These are phyloP conservation scores for Nakaseomyces kungkrabaensis DNA, from an alignment of 1,139 yeast genomes.

Conservation along the genomic window DNA sequence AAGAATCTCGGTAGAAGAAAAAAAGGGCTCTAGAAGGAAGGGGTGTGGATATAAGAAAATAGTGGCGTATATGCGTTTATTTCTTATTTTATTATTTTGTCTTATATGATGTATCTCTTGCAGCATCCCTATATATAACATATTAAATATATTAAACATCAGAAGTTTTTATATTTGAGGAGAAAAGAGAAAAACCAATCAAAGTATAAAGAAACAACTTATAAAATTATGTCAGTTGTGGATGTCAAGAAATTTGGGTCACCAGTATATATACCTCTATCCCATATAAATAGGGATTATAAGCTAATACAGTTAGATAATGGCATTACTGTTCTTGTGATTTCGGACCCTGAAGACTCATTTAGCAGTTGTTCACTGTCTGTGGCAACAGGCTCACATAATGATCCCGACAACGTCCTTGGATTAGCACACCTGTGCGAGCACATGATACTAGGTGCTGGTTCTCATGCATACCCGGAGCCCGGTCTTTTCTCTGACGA, in stretches of 20 bases:
- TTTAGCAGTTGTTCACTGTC: conserved; percentile 41
- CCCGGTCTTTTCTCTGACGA: conserved; percentile 38
- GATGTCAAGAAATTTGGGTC: conserved; percentile 24
- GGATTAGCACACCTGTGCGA: conserved; percentile 73
- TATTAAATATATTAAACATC: no score
- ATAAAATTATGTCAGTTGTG: conserved; percentile 12
- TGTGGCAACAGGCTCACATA: conserved; percentile 53
- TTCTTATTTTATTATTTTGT: no score
- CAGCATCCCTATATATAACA: no score
- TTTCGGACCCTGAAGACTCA: conserved; percentile 48
- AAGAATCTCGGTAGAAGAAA: no score
- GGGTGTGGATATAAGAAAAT: no score
- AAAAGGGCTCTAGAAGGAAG: no score
- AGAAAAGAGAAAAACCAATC: neutral
- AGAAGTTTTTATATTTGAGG: no score
- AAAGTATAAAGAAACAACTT: neutral
- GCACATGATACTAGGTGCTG: conserved; percentile 48
- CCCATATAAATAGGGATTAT: conserved; percentile 32
- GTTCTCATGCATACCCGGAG: conserved; percentile 45
- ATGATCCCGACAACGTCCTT: conserved; percentile 44
- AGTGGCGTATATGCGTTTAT: no score
- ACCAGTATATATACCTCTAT: conserved; percentile 32
- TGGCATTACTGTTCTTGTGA: conserved; percentile 42
- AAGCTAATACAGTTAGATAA: conserved; percentile 41
- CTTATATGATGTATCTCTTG: no score